Evolutionary conservation across 1,284 basidiomycete genomes (phyloP).

Genomic region (Naganishia sp.): DNA sequence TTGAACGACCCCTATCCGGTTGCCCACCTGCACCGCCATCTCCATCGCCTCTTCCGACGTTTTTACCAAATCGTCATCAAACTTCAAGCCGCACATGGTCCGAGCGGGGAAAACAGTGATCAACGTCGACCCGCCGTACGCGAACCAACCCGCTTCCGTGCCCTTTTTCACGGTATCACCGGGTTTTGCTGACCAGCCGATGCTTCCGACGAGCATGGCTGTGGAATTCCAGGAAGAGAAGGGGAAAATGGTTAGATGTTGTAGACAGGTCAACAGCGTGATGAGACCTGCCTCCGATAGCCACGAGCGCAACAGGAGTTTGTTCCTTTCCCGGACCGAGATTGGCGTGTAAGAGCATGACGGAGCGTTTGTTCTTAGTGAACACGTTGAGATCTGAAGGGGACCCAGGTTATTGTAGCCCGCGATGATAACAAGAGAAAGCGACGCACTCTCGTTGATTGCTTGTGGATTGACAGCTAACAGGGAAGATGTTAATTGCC

Average conservation of each 20-base stretch:
- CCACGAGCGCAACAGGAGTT: slow-evolving; percentile 49
- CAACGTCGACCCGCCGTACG: slow-evolving; percentile 58
- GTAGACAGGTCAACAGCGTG: slow-evolving; percentile 32
- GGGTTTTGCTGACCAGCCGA: slow-evolving; percentile 53
- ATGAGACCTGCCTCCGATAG: slow-evolving; percentile 46
- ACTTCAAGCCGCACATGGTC: slow-evolving; percentile 59
- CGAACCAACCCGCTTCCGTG: slow-evolving; percentile 59
- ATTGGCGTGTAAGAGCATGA: slow-evolving; percentile 50
- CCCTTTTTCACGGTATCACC: slow-evolving; percentile 55
- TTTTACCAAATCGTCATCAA: slow-evolving; percentile 66
- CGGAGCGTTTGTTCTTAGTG: slow-evolving; percentile 65
- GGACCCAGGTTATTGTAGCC: slow-evolving; percentile 18
- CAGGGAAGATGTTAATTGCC: not conserved
- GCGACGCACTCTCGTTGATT: slow-evolving; percentile 61
- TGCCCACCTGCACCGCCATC: slow-evolving; percentile 68
- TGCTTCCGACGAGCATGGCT: slow-evolving; percentile 61
- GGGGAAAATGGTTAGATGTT: slow-evolving; percentile 24
- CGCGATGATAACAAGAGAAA: slow-evolving; percentile 10
- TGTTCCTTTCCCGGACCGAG: slow-evolving; percentile 46
- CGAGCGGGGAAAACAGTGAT: slow-evolving; percentile 64
- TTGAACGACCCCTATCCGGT: slow-evolving; percentile 45
- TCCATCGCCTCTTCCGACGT: slow-evolving; percentile 66
- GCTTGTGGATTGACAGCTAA: slow-evolving; percentile 65
- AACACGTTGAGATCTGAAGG: slow-evolving; percentile 65
- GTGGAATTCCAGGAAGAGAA: slow-evolving; percentile 35